Conservation (phyloP, 1,284 basidiomycete species). For the Irpex sp. region DNA sequence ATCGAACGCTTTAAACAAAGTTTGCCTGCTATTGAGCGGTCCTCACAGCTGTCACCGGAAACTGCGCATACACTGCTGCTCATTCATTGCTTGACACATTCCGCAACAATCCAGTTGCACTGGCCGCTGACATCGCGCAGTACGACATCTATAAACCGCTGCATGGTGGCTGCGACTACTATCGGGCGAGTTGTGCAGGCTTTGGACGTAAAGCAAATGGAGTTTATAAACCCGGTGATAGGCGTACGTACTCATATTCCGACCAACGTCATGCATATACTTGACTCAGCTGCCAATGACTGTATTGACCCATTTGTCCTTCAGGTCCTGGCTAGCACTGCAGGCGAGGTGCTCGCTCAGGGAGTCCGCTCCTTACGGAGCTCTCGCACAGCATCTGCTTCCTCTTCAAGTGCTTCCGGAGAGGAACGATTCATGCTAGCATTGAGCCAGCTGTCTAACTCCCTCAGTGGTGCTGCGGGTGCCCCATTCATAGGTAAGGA, state of each 20-base stretch:
- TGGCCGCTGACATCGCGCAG: conserved; percentile 9
- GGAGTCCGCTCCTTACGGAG: conserved; percentile 12
- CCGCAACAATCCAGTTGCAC: conserved; percentile 16
- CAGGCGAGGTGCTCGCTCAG: conserved; percentile 12
- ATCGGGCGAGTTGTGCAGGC: conserved; percentile 9
- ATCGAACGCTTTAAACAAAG: conserved; percentile 14
- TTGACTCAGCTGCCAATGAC: not conserved
- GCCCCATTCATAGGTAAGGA: conserved; percentile 14
- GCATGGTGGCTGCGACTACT: conserved; percentile 12
- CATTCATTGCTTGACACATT: conserved; percentile 10
- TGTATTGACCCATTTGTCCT: not conserved
- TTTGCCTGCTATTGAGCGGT: conserved; percentile 13
- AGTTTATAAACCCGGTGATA: conserved; percentile 12
- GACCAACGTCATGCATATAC: not conserved
- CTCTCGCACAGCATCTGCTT: conserved; percentile 13
- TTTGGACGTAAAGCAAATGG: conserved; percentile 6
- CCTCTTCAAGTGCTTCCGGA: conserved; percentile 9
- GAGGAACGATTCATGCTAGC: conserved; percentile 9
- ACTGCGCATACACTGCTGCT: conserved; percentile 10
- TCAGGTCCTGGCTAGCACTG: conserved; percentile 13
- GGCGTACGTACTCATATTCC: conserved; percentile 11
- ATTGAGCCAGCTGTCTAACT: conserved; percentile 6
- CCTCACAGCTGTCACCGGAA: not conserved
- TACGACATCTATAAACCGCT: conserved; percentile 13
- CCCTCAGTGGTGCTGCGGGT: conserved; percentile 4